Evolutionary conservation across 148 eudicot species (phyloP).

Genomic region (Salicornia ramosissima): DNA sequence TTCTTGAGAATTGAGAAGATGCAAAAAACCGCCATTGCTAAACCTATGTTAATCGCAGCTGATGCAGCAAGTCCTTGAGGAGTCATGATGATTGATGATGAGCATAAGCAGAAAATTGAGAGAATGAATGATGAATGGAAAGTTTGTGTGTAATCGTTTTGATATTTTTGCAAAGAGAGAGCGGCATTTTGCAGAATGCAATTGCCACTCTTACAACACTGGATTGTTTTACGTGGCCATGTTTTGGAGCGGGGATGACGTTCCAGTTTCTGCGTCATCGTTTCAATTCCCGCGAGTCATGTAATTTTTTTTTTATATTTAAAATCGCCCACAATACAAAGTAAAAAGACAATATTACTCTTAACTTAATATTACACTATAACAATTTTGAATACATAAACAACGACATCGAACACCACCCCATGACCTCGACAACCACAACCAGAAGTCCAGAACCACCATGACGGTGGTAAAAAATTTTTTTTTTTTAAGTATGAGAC

Average conservation of each 20-base stretch:
- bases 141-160: not conserved
- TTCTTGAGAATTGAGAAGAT: conserved; percentile 67
- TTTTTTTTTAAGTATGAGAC: too few species aligned
- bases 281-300: not conserved
- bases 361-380: too few species aligned
- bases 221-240: conserved; percentile 7
- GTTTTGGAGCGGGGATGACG: conserved; percentile 9
- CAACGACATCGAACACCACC: too few species aligned
- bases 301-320: too few species aligned
- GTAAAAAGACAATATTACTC: too few species aligned
- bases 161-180: not conserved
- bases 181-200: conserved; percentile 7
- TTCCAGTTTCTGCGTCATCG: not conserved
- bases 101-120: not conserved
- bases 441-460: too few species aligned
- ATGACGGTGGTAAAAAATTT: too few species aligned
- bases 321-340: too few species aligned
- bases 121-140: not conserved
- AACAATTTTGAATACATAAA: too few species aligned
- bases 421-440: too few species aligned
- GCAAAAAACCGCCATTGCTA: conserved; percentile 53
- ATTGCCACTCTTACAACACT: not conserved
- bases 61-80: conserved; percentile 58
- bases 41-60: conserved; percentile 72
- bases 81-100: conserved; percentile 33